Evolutionary conservation across 148 eudicot genomes (phyloP).

Genomic region (Dysphania ambrosioides): DNA sequence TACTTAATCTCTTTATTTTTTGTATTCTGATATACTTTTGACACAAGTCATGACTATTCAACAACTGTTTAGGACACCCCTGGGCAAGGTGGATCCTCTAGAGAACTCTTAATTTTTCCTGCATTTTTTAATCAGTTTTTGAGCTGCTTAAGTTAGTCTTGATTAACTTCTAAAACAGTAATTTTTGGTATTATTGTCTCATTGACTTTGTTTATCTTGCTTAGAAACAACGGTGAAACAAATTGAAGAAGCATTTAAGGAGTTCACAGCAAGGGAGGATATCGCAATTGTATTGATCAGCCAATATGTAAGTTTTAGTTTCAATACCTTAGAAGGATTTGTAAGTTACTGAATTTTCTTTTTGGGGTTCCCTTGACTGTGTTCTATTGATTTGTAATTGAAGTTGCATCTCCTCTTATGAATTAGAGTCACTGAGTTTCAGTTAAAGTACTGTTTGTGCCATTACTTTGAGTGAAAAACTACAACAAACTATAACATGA

Average conservation of each 20-base stretch:
- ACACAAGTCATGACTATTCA: background rate
- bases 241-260: slow-evolving; percentile 74
- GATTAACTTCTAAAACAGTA: background rate
- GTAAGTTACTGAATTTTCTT: background rate
- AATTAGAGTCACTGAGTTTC: background rate
- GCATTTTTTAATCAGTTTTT: background rate
- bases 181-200: background rate
- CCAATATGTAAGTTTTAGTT: slow-evolving; percentile 55
- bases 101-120: background rate
- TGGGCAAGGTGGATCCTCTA: background rate
- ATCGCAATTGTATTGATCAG: slow-evolving; percentile 70
- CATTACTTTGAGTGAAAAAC: too few relatives aligned
- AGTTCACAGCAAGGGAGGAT: slow-evolving; percentile 72
- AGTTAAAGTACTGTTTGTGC: background rate
- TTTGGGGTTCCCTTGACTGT: background rate
- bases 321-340: slow-evolving; percentile 1
- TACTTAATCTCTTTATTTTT: background rate
- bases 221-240: slow-evolving; percentile 65
- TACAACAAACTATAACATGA: background rate
- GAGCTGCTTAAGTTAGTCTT: background rate
- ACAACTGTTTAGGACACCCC: background rate
- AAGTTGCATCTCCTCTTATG: background rate
- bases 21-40: background rate
- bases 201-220: background rate
- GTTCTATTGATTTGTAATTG: background rate